Base-by-base conservation (phyloP, 139 green algal genomes). In the Raphidocelis subcapitata region DNA sequence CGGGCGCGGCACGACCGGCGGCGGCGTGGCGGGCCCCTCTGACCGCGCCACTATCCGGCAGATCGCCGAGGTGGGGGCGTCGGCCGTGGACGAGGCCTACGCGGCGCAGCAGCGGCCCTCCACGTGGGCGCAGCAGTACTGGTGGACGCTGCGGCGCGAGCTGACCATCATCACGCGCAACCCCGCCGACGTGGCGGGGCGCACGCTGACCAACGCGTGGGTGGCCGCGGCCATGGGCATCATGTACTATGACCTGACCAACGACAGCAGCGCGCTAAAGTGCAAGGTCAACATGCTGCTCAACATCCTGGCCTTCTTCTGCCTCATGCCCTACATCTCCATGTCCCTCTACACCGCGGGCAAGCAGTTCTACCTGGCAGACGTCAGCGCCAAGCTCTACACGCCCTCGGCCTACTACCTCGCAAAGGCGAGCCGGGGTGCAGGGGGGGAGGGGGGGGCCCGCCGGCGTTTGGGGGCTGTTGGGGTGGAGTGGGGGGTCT, bases 271-370 rank as follows among this genome's bases (percentile, higher is more conserved):
- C 1, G 55, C 37, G 14, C 24, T 74, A 24, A 8, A 65, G 24
- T 49, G 61, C 26, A 56, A 57, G 23, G 65, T 83, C 65, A 80
- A 65, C 62, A 14, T 83, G 26, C 55, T 74, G 41, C 79, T 76
- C 72, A 77, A 65, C 14, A 41, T 67, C 52, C 47, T 77, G 37
- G 33, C 60, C 15, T 71, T 83, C 2, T 75, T 74, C 35, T 67
- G 73, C 54, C 74, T 83, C 52, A 46, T 83, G 35, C 77, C 77
- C 49, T 83, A 75, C 71, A 59, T 76, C 56, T 79, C 64, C 60
- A 79, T 83, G 62, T 77, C 65, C 31, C 68, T 83, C 49, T 79
- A 79, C 37, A 68, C 65, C 60, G 71, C 65, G 0, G 71, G 79
- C 74, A 52, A 66, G 23, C 63, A 62, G 33, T 83, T 75, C 66